Evolutionary conservation across 176 grass and related monocot genomes (phyloP), one percentile per base, ranked within the genome.

Genomic region (Carex kokanica): DNA sequence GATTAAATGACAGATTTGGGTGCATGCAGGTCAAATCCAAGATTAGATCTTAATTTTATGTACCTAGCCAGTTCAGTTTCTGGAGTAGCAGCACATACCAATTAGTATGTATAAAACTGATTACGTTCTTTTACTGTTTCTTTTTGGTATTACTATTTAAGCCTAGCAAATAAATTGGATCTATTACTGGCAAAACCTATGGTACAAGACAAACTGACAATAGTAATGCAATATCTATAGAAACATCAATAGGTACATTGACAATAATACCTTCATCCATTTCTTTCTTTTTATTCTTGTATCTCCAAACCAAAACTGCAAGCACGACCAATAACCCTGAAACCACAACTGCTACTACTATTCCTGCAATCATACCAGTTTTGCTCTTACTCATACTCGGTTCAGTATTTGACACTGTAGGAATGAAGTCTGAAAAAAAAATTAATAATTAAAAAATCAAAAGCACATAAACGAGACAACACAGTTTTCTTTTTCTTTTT

Each of bases 351-450:
- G 88, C 92, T 89, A 85, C 81, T 29, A 74, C 68, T 64, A 87
- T 70, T 56, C 92, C 95, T 29, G 52, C 82, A 80, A 94, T 82
- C 6, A 90, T 58, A 86, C 87, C 61, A n/a, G 41, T 89, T 84
- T 92, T 91, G 49, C 45, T 87, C 31, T 74, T 89, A 18, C 70
- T 83, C 12, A 60, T 84, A 43, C 24, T 85, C 40, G 47, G 61
- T 83, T 21, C 45, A 41, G 79, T 47, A 65, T 83, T 93, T 81
- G 15, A 64, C 3, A 98, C 92, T 15, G 85, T 90, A 38, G 95
- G 90, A 59, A 58, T 65, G 14, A 98, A 49, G 45, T 49, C 45
- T 49, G 45, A 49, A 49, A 49, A 74, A 57, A 74, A 57, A 49
- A 62, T 88, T 9, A 87, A 55, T 83, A 74, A 72, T 51, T 87